phyloP scores from a whole-genome alignment of 768 basidiomycete species.

The Lanmaoa pseudosensibilis region DNA sequence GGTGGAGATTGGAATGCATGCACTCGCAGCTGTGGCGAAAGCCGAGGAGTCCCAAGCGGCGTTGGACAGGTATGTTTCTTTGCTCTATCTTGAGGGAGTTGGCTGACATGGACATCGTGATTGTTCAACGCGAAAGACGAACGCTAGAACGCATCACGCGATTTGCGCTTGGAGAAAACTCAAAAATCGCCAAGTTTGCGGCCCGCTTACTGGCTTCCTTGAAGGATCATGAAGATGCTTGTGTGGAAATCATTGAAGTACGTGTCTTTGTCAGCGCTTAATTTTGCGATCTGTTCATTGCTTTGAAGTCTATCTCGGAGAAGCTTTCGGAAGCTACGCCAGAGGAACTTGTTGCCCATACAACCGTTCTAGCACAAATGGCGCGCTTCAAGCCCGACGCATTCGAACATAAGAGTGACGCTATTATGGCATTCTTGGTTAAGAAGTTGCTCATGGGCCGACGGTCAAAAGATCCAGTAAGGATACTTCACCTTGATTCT shows the following conservation, averaged over 20 bases:
- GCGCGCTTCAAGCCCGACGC: constrained; percentile 64
- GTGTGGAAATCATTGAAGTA: constrained; percentile 66
- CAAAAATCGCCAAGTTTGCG: constrained; percentile 81
- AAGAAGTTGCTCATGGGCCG: constrained; percentile 70
- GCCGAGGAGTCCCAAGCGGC: constrained; percentile 58
- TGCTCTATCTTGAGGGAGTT: background rate
- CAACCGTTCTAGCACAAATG: constrained; percentile 74
- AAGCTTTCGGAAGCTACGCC: constrained; percentile 47
- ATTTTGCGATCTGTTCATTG: background rate
- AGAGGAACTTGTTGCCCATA: constrained; percentile 59
- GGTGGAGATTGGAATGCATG: constrained; percentile 72
- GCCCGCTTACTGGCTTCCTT: constrained; percentile 67
- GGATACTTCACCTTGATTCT: constrained; percentile 19
- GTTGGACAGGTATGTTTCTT: constrained; percentile 61
- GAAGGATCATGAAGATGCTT: constrained; percentile 50
- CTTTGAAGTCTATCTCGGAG: constrained; percentile 55
- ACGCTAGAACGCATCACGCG: constrained; percentile 63
- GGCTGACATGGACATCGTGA: background rate
- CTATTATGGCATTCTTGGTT: constrained; percentile 68
- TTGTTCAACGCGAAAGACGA: constrained; percentile 43
- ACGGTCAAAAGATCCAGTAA: constrained; percentile 44
- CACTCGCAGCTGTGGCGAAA: constrained; percentile 64
- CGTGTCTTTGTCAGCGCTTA: constrained; percentile 13
- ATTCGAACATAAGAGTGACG: constrained; percentile 78
- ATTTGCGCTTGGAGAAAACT: constrained; percentile 58